phyloP scores from a whole-genome alignment of 352 stramenopile genomes.

The Phytophthora ramorum region DNA sequence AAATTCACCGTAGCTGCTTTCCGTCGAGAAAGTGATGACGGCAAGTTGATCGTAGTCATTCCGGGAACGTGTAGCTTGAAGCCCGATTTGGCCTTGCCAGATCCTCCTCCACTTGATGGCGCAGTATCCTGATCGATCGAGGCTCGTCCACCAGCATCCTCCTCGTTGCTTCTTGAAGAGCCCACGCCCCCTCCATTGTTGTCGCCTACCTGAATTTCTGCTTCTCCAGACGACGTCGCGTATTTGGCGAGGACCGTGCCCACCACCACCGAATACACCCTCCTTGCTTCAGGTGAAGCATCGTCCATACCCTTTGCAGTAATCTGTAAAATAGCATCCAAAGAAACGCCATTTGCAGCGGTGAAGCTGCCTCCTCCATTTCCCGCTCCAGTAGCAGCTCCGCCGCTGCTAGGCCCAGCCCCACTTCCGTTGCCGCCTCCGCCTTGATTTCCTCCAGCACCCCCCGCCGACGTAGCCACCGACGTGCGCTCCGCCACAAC shows the following conservation, averaged over 20 bases:
- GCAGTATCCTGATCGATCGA: conserved; percentile 35
- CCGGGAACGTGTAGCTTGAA: conserved; percentile 82
- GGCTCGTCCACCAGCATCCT: conserved; percentile 39
- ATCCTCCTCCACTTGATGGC: conserved; percentile 17
- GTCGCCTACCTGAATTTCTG: conserved; percentile 44
- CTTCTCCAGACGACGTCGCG: conserved; percentile 52
- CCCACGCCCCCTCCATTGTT: conserved; percentile 13
- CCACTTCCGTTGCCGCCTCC: conserved; percentile 29
- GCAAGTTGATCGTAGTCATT: conserved; percentile 62
- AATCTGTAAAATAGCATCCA: conserved; percentile 77
- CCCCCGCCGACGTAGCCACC: conserved; percentile 13
- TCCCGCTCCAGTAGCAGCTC: conserved; percentile 16
- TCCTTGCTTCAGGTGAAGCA: conserved; percentile 59
- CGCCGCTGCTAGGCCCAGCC: conserved; percentile 21
- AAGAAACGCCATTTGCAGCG: conserved; percentile 43
- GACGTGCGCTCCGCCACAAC: conserved; percentile 68
- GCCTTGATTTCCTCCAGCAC: conserved; percentile 17
- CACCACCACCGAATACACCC: conserved; percentile 70
- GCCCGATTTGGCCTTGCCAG: conserved; percentile 61
- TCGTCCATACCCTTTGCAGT: conserved; percentile 85
- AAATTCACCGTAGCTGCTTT: conserved; percentile 73
- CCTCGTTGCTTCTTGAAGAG: conserved; percentile 30
- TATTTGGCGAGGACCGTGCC: conserved; percentile 85
- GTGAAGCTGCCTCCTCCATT: conserved; percentile 22
- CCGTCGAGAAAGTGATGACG: conserved; percentile 54